phyloP scores from a whole-genome alignment of 495 filamentous ascomycete genomes.

The Podospora sp. region DNA sequence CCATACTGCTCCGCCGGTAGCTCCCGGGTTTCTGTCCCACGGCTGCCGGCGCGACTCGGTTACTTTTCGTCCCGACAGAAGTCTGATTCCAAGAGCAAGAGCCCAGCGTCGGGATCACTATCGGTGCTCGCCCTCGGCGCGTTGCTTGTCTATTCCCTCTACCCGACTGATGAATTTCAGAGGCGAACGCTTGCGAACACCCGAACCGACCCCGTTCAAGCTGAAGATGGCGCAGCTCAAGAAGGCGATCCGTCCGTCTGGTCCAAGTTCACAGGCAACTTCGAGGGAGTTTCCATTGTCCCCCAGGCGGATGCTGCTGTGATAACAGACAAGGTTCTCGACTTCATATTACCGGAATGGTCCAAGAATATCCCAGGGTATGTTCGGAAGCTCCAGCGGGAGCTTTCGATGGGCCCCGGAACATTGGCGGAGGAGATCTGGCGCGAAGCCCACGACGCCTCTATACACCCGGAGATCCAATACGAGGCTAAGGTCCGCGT shows the following conservation, averaged over 20 bases:
- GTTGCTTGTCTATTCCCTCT: slow-evolving; percentile 47
- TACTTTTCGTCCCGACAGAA: slow-evolving; percentile 22
- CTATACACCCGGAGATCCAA: slow-evolving; percentile 81
- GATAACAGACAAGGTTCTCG: slow-evolving; percentile 66
- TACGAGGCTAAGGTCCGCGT: slow-evolving; percentile 80
- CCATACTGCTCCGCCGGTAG: neutral
- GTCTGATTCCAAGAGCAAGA: slow-evolving; percentile 19
- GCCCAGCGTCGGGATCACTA: slow-evolving; percentile 19
- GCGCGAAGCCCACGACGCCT: slow-evolving; percentile 82
- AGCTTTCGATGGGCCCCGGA: slow-evolving; percentile 82
- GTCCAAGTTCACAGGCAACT: slow-evolving; percentile 59
- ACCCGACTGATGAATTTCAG: slow-evolving; percentile 43
- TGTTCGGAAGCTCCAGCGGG: slow-evolving; percentile 80
- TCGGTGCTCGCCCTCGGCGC: slow-evolving; percentile 38
- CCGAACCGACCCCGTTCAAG: neutral
- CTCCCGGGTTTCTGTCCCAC: neutral
- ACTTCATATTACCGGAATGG: slow-evolving; percentile 81
- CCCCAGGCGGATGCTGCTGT: slow-evolving; percentile 58
- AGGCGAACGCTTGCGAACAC: slow-evolving; percentile 24
- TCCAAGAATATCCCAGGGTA: slow-evolving; percentile 72
- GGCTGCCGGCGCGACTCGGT: neutral
- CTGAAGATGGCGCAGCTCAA: neutral
- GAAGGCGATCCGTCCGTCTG: slow-evolving; percentile 51
- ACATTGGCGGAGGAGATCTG: slow-evolving; percentile 92
- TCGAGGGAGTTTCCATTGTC: slow-evolving; percentile 60